Conservation (phyloP, 1,139 yeast genomes). For the Entelexis sorbosivorans region DNA sequence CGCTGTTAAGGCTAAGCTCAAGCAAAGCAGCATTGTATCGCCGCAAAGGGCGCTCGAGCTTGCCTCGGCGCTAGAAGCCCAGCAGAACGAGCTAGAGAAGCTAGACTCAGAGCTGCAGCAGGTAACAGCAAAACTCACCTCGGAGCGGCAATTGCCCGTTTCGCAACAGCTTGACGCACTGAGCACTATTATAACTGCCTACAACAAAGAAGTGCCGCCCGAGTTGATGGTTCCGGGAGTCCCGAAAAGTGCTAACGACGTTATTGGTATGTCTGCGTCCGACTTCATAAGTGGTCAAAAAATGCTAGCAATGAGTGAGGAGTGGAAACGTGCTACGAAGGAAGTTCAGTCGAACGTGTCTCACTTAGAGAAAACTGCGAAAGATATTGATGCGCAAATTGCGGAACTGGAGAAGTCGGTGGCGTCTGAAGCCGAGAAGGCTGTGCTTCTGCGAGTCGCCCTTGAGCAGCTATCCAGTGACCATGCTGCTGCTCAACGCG, state of each 20-base stretch:
- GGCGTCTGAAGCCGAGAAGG: not conserved
- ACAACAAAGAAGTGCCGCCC: not conserved
- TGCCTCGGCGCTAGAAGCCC: not conserved
- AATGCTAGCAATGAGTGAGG: not conserved
- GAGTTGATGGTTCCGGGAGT: not conserved
- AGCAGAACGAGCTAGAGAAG: not conserved
- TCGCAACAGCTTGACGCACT: not conserved
- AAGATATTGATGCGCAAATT: not conserved
- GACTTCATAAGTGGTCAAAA: not conserved
- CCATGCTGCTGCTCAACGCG: not conserved
- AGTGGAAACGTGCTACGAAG: not conserved
- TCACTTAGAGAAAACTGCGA: not conserved
- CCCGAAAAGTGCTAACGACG: not conserved
- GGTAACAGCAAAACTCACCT: not conserved
- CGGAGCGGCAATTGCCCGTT: not conserved
- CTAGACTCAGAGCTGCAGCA: not conserved
- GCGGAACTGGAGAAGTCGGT: not conserved
- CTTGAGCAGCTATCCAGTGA: not conserved
- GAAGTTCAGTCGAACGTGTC: not conserved
- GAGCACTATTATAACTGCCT: not conserved
- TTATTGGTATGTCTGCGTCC: not conserved
- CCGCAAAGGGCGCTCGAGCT: conserved; percentile 1
- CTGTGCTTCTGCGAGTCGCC: not conserved
- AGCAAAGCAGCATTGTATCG: not conserved
- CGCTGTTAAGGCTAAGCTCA: not conserved